Conservation (phyloP, 129 eudicot species). For the Escallonia herrerae region DNA sequence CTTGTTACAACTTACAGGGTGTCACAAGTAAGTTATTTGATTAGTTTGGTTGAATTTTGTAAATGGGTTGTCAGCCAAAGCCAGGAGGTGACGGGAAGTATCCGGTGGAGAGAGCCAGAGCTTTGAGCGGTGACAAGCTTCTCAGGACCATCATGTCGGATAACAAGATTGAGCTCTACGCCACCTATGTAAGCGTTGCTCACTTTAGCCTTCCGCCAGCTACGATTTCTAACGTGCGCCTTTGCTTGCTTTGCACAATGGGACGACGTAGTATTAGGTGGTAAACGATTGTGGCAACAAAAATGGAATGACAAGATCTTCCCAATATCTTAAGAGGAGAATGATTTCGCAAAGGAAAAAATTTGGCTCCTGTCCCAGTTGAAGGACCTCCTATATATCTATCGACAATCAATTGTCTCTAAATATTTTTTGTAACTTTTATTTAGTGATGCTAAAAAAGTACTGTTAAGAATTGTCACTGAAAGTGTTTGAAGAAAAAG, state of each 20-base stretch:
- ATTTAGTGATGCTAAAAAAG: no score
- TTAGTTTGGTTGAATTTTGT: not conserved
- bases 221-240: not conserved
- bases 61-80: constrained; percentile 48
- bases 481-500: no score
- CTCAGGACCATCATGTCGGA: constrained; percentile 78
- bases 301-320: no score
- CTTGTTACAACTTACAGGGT: not conserved
- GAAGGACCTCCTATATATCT: no score
- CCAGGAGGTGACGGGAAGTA: constrained; percentile 58
- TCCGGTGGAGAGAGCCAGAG: constrained; percentile 64
- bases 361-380: no score
- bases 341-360: no score
- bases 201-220: not conserved
- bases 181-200: constrained; percentile 62
- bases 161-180: constrained; percentile 93
- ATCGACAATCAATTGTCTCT: no score
- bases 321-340: no score
- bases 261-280: not conserved
- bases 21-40: not conserved
- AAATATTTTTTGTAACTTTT: no score
- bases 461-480: no score
- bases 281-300: no score
- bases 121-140: constrained; percentile 88
- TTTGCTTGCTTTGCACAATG: not conserved